A percentile compares a stretch with the other conserved stretches of the same genome.
phyloP scores from a whole-genome alignment of 2,329 filamentous ascomycete genomes.

The Neoascochyta sp. region DNA sequence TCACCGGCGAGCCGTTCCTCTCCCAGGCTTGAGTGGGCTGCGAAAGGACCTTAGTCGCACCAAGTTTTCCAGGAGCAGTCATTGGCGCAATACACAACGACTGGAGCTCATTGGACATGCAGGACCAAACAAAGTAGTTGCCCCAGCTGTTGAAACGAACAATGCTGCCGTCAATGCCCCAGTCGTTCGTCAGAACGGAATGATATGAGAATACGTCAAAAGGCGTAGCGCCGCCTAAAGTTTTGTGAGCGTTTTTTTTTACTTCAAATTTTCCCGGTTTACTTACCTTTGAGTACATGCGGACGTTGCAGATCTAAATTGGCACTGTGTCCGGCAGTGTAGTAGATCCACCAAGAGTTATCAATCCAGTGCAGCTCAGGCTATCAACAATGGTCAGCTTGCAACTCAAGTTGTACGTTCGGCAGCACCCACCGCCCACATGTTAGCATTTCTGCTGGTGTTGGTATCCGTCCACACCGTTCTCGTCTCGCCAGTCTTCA shows the following conservation, averaged over 20 bases:
- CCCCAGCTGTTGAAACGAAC: slow-evolving; percentile 46
- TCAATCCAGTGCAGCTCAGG: slow-evolving; percentile 54
- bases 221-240: slow-evolving; percentile 48
- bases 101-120: slow-evolving; percentile 46
- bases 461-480: slow-evolving; percentile 50
- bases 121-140: slow-evolving; percentile 56
- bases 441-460: slow-evolving; percentile 44
- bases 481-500: slow-evolving; percentile 54
- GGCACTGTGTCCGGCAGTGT: slow-evolving; percentile 48
- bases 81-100: slow-evolving; percentile 42
- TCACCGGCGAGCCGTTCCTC: slow-evolving; percentile 48
- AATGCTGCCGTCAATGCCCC: slow-evolving; percentile 52
- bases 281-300: slow-evolving; percentile 51
- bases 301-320: slow-evolving; percentile 51
- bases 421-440: slow-evolving; percentile 47
- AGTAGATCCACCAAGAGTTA: slow-evolving; percentile 54
- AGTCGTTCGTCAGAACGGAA: slow-evolving; percentile 45
- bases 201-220: slow-evolving; percentile 53
- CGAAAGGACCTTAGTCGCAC: slow-evolving; percentile 49
- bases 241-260: slow-evolving; percentile 1
- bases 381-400: slow-evolving; percentile 1
- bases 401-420: too few relatives aligned
- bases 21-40: slow-evolving; percentile 53
- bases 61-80: slow-evolving; percentile 44
- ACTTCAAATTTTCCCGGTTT: too few relatives aligned